These are phyloP conservation scores for Penicillium cinerascens DNA, from an alignment of 495 filamentous ascomycete genomes.

Conservation along the genomic window DNA sequence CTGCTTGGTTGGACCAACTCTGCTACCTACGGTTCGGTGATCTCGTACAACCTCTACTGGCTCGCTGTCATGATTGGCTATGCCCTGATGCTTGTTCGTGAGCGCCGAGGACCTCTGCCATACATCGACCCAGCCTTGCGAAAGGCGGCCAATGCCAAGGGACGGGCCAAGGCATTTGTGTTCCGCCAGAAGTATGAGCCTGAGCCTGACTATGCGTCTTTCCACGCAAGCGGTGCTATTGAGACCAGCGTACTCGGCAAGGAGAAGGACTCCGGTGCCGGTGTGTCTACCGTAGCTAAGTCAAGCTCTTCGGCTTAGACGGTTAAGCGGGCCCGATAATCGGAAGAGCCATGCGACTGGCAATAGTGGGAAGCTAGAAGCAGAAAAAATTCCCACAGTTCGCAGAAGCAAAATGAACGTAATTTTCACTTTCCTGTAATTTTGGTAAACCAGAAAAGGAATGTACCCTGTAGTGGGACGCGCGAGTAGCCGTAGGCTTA, in stretches of 20 bases:
- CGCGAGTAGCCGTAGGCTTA: slow-evolving; percentile 10
- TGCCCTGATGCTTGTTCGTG: slow-evolving; percentile 23
- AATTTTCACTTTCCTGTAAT: background rate
- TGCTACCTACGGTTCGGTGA: slow-evolving; percentile 73
- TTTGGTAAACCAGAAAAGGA: background rate
- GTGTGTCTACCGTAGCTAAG: slow-evolving; percentile 6
- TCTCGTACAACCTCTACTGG: slow-evolving; percentile 88
- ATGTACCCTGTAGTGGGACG: background rate
- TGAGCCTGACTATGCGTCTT: slow-evolving; percentile 1
- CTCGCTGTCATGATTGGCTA: slow-evolving; percentile 40
- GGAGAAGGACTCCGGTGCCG: slow-evolving; percentile 6
- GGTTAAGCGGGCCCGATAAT: background rate
- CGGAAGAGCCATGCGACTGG: background rate
- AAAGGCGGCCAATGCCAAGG: slow-evolving; percentile 11
- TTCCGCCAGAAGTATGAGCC: slow-evolving; percentile 12
- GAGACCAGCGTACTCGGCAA: background rate
- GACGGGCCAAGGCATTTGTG: slow-evolving; percentile 18
- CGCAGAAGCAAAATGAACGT: background rate
- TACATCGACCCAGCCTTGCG: slow-evolving; percentile 20
- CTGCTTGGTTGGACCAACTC: slow-evolving; percentile 82
- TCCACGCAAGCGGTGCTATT: slow-evolving; percentile 8
- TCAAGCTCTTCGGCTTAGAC: background rate
- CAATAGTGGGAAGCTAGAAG: background rate
- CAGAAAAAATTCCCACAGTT: background rate
- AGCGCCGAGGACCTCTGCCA: slow-evolving; percentile 21